Evolutionary conservation across 2,329 filamentous ascomycete species (phyloP), one percentile per base, ranked within the genome.

Genomic region (Exophiala bonariae): DNA sequence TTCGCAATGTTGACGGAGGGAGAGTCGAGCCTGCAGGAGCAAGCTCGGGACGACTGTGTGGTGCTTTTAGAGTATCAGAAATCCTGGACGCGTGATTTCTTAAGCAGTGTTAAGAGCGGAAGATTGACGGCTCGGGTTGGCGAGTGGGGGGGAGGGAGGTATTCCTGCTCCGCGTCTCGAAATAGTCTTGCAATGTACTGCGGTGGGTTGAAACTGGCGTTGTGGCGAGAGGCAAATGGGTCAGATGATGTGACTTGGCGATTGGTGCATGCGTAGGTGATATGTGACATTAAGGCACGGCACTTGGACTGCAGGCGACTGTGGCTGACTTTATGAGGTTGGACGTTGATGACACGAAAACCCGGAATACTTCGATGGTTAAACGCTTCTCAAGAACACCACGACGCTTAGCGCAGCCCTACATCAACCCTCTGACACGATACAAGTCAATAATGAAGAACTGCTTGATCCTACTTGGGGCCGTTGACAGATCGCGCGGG

Each of bases 1-100:
- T 52, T 37, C 49, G 52, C 52, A 52, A 55, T 55, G 32, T 49
- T 55, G 52, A 45, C 49, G 38, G 52, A 46, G n/a, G 10, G 37
- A 46, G 26, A 37, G 18, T 46, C 52, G 52, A 55, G 49, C 52
- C 46, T 55, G 52, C 52, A 32, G 19, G 13, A 37, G 52, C 52
- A 55, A 55, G 52, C 49, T 52, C 52, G 52, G 51, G 23, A 49
- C 37, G 36, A 40, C 20, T 47, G 36, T 23, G 18, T 22, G 31
- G 22, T 28, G 18, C 28, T 42, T 42, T 43, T 32, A 19, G 14
- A 31, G 22, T 23, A 30, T 45, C 33, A 34, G 23, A 26, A 32
- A 18, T 36, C 37, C 17, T 22, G 34, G 48, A 31, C 16, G 39
- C 39, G 31, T n/a, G 36, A 22, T 32, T n/a, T 54, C 23, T 14